Percentiles rank a stretch among this genome's conserved stretches.
These are phyloP conservation scores for Ilyonectria destructans DNA, from an alignment of 2,329 filamentous ascomycete species.

Conservation along the genomic window DNA sequence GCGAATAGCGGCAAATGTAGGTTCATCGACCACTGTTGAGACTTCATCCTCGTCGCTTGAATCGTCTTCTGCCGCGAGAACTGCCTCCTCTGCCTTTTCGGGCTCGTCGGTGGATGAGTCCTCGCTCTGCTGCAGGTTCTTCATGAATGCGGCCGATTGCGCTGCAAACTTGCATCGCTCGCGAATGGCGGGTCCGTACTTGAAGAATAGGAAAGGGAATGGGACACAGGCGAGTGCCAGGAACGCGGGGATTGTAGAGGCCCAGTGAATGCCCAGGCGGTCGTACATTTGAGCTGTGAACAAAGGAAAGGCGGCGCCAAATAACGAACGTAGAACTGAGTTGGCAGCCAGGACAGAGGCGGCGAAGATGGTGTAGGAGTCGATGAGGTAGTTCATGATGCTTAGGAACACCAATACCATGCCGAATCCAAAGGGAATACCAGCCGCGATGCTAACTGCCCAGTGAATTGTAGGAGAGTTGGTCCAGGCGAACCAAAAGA, in stretches of 20 bases:
- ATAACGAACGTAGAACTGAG: constrained; percentile 76
- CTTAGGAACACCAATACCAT: constrained; percentile 73
- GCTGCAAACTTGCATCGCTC: constrained; percentile 70
- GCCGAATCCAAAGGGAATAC: constrained; percentile 65
- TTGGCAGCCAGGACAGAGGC: constrained; percentile 64
- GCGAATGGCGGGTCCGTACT: constrained; percentile 69
- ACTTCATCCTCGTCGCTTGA: neutral
- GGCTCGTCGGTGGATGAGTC: neutral
- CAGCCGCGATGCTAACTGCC: constrained; percentile 58
- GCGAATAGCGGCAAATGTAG: neutral
- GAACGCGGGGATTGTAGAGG: constrained; percentile 78
- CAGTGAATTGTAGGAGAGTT: constrained; percentile 68
- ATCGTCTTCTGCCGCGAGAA: too few relatives aligned
- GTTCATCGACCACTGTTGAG: constrained; percentile 5
- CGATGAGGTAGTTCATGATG: constrained; percentile 75
- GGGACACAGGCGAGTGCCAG: constrained; percentile 73
- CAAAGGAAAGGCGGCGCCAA: constrained; percentile 79
- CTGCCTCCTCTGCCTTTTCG: neutral
- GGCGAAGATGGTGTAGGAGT: constrained; percentile 79
- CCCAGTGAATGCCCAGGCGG: constrained; percentile 80
- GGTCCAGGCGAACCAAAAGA: constrained; percentile 76
- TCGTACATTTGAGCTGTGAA: constrained; percentile 72
- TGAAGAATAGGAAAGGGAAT: constrained; percentile 74
- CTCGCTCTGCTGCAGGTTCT: constrained; percentile 1
- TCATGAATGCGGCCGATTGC: constrained; percentile 46